These are phyloP conservation scores for Fusarium sp. DNA, from an alignment of 2,329 filamentous ascomycete species.

Conservation along the genomic window DNA sequence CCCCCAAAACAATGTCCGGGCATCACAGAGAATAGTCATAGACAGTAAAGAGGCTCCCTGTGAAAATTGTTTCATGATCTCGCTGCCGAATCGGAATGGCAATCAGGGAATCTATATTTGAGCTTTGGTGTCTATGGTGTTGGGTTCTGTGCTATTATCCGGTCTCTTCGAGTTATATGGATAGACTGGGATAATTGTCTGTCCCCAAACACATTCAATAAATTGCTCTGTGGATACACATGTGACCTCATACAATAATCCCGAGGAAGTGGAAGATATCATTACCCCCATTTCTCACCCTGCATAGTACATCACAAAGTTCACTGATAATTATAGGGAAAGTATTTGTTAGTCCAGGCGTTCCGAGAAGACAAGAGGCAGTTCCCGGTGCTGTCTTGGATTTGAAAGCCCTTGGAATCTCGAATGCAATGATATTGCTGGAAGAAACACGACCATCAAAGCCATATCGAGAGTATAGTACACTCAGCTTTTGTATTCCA, in stretches of 20 bases:
- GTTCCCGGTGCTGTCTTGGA: background rate
- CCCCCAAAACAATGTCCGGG: background rate
- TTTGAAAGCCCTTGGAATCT: background rate
- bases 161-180: too few species aligned
- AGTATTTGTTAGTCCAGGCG: background rate
- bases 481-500: background rate
- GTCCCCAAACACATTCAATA: background rate
- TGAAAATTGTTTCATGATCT: background rate
- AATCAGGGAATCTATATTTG: too few species aligned
- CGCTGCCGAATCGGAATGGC: background rate
- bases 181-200: background rate
- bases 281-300: fast-evolving
- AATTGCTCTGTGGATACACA: background rate
- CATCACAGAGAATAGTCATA: background rate
- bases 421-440: background rate
- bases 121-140: background rate
- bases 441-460: too few species aligned
- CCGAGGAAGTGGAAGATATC: background rate
- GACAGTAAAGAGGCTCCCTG: background rate
- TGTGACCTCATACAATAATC: background rate
- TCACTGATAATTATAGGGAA: too few species aligned
- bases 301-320: background rate
- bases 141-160: too few species aligned
- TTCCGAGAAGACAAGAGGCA: background rate
- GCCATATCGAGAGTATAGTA: background rate